These are phyloP conservation scores for Mimosa bimucronata DNA, from an alignment of 306 rosid species.

Conservation along the genomic window DNA sequence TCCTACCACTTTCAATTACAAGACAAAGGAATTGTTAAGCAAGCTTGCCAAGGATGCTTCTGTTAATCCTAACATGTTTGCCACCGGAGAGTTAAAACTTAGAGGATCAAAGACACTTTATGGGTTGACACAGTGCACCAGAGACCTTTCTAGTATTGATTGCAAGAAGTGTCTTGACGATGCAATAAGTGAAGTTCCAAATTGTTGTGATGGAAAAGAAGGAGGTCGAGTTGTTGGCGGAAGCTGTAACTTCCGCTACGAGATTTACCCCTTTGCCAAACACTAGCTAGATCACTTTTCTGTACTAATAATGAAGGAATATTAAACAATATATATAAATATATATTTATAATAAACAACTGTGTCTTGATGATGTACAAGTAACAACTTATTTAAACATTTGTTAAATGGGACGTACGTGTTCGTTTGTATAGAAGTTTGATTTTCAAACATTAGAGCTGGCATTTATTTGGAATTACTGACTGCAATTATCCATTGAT, in stretches of 20 bases:
- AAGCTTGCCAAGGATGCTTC: constrained; percentile 34
- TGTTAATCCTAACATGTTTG: constrained; percentile 36
- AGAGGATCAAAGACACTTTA: constrained; percentile 33
- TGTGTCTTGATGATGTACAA: background rate
- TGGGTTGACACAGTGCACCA: constrained; percentile 52
- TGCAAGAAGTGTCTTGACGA: constrained; percentile 54
- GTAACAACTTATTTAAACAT: background rate
- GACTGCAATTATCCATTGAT: too few relatives aligned
- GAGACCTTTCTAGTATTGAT: constrained; percentile 47
- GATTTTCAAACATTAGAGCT: background rate
- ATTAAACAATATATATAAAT: background rate
- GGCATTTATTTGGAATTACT: background rate
- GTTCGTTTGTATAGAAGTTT: background rate
- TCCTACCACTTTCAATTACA: constrained; percentile 31
- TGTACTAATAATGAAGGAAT: background rate
- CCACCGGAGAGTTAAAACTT: constrained; percentile 34
- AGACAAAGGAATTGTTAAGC: constrained; percentile 33
- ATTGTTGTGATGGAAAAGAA: constrained; percentile 50
- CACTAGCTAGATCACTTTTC: constrained; percentile 13
- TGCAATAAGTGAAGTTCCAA: constrained; percentile 45
- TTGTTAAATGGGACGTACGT: background rate
- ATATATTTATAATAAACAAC: background rate
- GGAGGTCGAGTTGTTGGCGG: constrained; percentile 60
- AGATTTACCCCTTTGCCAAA: constrained; percentile 47
- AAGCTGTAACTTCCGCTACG: constrained; percentile 56